Percentiles rank a stretch among this genome's conserved stretches.
These are phyloP conservation scores for Marchantia polymorpha DNA, from an alignment of 225 moss, liverwort and hornwort species.

Conservation along the genomic window DNA sequence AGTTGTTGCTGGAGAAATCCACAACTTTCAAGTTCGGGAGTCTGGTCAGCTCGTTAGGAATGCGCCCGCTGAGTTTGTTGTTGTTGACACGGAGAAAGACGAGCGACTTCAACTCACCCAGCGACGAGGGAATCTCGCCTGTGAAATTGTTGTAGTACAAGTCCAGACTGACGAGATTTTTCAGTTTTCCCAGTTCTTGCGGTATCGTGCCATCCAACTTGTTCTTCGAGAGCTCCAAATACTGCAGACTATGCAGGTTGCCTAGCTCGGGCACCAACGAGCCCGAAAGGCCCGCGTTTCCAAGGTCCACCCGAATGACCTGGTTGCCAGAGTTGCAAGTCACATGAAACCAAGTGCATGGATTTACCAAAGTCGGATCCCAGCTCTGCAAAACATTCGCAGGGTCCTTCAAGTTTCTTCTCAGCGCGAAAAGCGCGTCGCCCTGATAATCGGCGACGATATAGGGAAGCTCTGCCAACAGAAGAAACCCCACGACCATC, in stretches of 20 bases:
- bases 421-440: constrained; percentile 38
- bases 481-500: constrained; percentile 19
- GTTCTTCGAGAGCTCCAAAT: constrained; percentile 47
- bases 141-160: constrained; percentile 48
- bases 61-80: constrained; percentile 38
- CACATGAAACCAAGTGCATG: constrained; percentile 51
- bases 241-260: constrained; percentile 38
- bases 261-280: constrained; percentile 41
- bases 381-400: constrained; percentile 47
- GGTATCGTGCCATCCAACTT: constrained; percentile 39
- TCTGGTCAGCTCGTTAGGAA: constrained; percentile 35
- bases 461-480: constrained; percentile 24
- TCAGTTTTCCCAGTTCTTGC: constrained; percentile 33
- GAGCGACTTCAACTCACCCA: constrained; percentile 46
- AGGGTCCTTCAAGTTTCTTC: constrained; percentile 44
- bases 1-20: constrained; percentile 40
- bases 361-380: constrained; percentile 48
- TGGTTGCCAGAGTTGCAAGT: constrained; percentile 39
- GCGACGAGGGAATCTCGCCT: constrained; percentile 32
- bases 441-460: constrained; percentile 40
- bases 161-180: constrained; percentile 42
- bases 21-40: constrained; percentile 40
- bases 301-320: constrained; percentile 42
- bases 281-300: constrained; percentile 40
- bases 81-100: constrained; percentile 45